Percentiles rank a stretch among this genome's conserved stretches.
Conservation (phyloP, 2,329 filamentous ascomycete species). For the Alternaria rosae region DNA sequence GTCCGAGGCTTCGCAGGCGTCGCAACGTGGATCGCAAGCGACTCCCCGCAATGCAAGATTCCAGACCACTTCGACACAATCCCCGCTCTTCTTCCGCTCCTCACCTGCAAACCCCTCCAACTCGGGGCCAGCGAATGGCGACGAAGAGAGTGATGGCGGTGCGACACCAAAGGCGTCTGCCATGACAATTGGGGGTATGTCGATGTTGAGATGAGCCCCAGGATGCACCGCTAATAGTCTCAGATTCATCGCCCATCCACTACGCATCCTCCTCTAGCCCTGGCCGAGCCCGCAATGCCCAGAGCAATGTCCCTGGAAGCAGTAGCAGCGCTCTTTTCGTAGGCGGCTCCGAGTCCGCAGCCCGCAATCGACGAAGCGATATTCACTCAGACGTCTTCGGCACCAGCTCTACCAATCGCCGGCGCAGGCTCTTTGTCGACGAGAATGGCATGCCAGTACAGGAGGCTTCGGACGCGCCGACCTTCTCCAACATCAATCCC, state of each 20-base stretch:
- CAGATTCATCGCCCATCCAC: slow-evolving; percentile 90
- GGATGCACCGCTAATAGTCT: slow-evolving; percentile 18
- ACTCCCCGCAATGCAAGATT: slow-evolving; percentile 58
- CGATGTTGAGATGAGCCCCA: not conserved
- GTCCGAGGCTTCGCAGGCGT: slow-evolving; percentile 52
- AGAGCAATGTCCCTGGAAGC: slow-evolving; percentile 76
- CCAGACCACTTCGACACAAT: slow-evolving; percentile 61
- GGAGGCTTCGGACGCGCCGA: slow-evolving; percentile 64
- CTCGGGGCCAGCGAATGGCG: slow-evolving; percentile 50
- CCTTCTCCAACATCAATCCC: slow-evolving; percentile 74
- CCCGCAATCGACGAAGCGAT: slow-evolving; percentile 77
- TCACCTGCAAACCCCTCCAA: slow-evolving; percentile 60
- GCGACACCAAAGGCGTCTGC: slow-evolving; percentile 74
- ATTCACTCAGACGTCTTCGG: slow-evolving; percentile 77
- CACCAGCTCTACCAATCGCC: slow-evolving; percentile 54
- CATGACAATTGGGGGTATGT: slow-evolving; percentile 68
- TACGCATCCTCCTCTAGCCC: slow-evolving; percentile 92
- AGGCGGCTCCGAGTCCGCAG: slow-evolving; percentile 63
- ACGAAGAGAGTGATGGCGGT: slow-evolving; percentile 64
- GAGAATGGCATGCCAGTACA: slow-evolving; percentile 67
- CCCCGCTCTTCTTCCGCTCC: slow-evolving; percentile 79
- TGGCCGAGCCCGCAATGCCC: slow-evolving; percentile 65
- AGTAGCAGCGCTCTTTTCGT: slow-evolving; percentile 90
- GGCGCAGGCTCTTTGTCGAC: slow-evolving; percentile 69
- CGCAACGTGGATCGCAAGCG: slow-evolving; percentile 48